Evolutionary conservation across 2,329 filamentous ascomycete genomes (phyloP), one percentile per base, ranked within the genome.

Genomic region (Clonostachys solani): DNA sequence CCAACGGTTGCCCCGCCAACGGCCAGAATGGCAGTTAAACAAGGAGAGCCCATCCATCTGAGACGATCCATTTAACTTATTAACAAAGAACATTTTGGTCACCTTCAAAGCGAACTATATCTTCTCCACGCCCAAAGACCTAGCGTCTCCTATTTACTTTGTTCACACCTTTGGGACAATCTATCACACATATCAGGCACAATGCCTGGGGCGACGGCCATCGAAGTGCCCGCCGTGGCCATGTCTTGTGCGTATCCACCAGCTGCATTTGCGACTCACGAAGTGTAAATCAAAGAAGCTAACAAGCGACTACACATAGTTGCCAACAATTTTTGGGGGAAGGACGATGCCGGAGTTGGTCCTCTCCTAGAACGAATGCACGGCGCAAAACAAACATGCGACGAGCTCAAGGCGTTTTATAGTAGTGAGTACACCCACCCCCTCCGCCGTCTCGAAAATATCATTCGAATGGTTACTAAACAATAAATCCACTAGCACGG

Each of bases 311-410:
- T 10, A n/a, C 12, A n/a, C 12, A 4, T 44, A 92, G 92, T 99
- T 73, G 92, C 94, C 60, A 99, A 99, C 74, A 99, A 99, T 67
- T 99, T 99, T 69, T 99, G 94, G 94, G 94, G 94, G 54, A 97
- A 95, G 76, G 92, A 97, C 66, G 94, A 99, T 76, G 94, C 92
- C 45, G 95, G 94, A 64, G 92, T 99, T 61, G 78, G 79, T 42
- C 95, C 94, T 49, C 81, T 99, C 61, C 79, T 99, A 33, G 89
- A 92, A 66, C 92, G 94, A 61, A 95, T 99, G 90, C 86, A 90
- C 62, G 86, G 85, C 67, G 90, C 94, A 43, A 99, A 99, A 75
- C 83, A 87, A 60, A 96, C 94, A 23, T 92, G 87, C 64, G 95
- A 99, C 68, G 94, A 99, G 70, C 69, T 99, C 44, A 92, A 89